These are phyloP conservation scores for Chenopodium album DNA, from an alignment of 148 eudicot species.

Conservation along the genomic window DNA sequence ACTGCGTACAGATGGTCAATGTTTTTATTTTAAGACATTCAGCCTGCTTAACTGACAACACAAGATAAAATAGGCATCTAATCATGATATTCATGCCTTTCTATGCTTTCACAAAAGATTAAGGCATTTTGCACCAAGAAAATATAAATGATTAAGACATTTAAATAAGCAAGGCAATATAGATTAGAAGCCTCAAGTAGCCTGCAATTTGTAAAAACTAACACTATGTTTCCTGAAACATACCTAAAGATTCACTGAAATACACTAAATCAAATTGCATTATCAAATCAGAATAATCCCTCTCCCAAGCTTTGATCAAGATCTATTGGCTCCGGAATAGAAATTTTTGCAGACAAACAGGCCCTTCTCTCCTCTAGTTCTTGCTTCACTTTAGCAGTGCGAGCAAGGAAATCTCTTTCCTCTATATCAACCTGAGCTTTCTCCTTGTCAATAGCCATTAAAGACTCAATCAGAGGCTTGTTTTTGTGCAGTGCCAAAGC, in stretches of 20 bases:
- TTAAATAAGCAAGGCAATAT: background rate
- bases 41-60: no score
- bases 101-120: background rate
- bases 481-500: conserved; percentile 3
- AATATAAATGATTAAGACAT: background rate
- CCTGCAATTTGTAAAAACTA: background rate
- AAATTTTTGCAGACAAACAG: background rate
- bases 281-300: background rate
- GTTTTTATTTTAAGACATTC: no score
- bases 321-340: conserved; percentile 2
- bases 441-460: conserved; percentile 5
- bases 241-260: background rate
- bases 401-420: conserved; percentile 9
- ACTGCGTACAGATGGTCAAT: no score
- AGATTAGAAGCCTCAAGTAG: background rate
- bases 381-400: conserved; percentile 8
- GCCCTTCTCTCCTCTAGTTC: conserved; percentile 4
- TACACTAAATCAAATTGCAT: background rate
- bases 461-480: conserved; percentile 3
- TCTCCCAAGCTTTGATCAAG: conserved; percentile 5
- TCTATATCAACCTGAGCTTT: conserved; percentile 10
- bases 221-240: background rate
- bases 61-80: no score
- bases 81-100: background rate
- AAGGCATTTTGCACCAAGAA: background rate